A percentile compares a stretch with the other conserved stretches of the same genome.
phyloP scores from a whole-genome alignment of 2,329 filamentous ascomycete species.

The Xylaria sp. region DNA sequence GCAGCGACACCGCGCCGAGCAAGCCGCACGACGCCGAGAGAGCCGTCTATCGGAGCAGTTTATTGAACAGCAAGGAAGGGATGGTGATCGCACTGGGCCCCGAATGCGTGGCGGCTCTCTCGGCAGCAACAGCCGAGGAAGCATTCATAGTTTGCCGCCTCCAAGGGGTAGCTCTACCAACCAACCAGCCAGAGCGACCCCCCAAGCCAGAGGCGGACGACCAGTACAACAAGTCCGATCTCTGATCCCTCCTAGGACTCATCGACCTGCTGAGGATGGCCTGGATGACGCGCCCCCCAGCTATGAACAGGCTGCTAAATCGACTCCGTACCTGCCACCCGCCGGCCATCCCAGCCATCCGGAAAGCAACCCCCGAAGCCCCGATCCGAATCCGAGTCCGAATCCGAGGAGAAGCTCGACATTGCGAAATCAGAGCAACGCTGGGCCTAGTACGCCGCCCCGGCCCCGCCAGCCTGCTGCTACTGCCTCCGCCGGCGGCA shows the following conservation, averaged over 20 bases:
- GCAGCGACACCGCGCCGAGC: conserved; percentile 68
- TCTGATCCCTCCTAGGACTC: conserved; percentile 51
- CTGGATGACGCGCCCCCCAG: conserved; percentile 61
- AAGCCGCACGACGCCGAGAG: conserved; percentile 68
- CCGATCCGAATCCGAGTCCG: conserved; percentile 25
- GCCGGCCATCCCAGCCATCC: conserved; percentile 57
- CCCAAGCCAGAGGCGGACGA: conserved; percentile 30
- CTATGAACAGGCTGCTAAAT: conserved; percentile 62
- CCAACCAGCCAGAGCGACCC: conserved; percentile 29
- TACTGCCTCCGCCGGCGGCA: conserved; percentile 25
- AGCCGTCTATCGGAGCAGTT: conserved; percentile 71
- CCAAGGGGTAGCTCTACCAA: conserved; percentile 36
- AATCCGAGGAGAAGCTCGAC: conserved; percentile 30
- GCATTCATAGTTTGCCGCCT: conserved; percentile 33
- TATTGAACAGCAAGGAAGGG: conserved; percentile 67
- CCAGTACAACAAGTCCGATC: conserved; percentile 52
- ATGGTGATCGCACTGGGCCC: conserved; percentile 34
- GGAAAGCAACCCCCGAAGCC: conserved; percentile 44
- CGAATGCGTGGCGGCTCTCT: conserved; percentile 32
- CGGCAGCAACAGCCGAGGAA: conserved; percentile 25
- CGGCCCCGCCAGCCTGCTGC: conserved; percentile 47
- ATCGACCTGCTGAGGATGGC: conserved; percentile 46
- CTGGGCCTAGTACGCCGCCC: conserved; percentile 32
- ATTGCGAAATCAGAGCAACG: conserved; percentile 20
- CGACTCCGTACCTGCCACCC: conserved; percentile 58